Evolutionary conservation across 805 yeast genomes (phyloP).

Genomic region (Nakazawaea pomicola): DNA sequence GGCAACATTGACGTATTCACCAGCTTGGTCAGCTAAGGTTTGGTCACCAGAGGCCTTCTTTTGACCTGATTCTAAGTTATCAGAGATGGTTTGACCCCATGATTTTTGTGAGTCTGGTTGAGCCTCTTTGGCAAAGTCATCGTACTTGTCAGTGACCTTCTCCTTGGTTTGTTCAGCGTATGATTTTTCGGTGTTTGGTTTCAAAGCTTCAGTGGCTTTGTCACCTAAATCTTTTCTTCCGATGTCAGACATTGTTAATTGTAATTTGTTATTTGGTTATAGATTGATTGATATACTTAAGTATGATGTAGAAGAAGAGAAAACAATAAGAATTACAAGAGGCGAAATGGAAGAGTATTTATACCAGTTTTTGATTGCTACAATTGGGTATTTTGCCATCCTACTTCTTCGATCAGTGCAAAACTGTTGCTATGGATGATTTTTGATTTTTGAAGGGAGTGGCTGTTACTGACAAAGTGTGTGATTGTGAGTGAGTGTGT

Average conservation of each 20-base stretch:
- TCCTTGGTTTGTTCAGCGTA: conserved; percentile 67
- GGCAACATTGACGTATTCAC: conserved; percentile 35
- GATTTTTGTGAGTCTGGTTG: conserved; percentile 71
- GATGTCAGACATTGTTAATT: conserved; percentile 24
- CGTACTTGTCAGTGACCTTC: conserved; percentile 58
- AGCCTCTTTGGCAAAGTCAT: conserved; percentile 51
- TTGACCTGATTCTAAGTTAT: conserved; percentile 50
- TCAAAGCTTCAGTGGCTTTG: conserved; percentile 60
- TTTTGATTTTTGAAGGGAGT: no score
- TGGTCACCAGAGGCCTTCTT: conserved; percentile 39
- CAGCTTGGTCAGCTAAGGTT: conserved; percentile 35
- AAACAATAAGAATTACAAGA: neutral
- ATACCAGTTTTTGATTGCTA: no score
- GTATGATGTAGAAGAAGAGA: neutral
- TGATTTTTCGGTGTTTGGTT: conserved; percentile 69
- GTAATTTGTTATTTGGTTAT: neutral
- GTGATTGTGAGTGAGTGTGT: neutral
- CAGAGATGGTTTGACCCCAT: conserved; percentile 61
- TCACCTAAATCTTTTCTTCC: conserved; percentile 76
- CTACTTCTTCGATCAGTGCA: no score
- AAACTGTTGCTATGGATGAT: no score
- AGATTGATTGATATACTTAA: neutral
- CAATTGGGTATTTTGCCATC: neutral
- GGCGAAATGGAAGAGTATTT: no score
- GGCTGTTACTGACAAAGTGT: no score